Percentiles rank a stretch among this genome's conserved stretches.
Evolutionary conservation across 306 rosid genomes (phyloP).

Genomic region (Cucumis cinereus): DNA sequence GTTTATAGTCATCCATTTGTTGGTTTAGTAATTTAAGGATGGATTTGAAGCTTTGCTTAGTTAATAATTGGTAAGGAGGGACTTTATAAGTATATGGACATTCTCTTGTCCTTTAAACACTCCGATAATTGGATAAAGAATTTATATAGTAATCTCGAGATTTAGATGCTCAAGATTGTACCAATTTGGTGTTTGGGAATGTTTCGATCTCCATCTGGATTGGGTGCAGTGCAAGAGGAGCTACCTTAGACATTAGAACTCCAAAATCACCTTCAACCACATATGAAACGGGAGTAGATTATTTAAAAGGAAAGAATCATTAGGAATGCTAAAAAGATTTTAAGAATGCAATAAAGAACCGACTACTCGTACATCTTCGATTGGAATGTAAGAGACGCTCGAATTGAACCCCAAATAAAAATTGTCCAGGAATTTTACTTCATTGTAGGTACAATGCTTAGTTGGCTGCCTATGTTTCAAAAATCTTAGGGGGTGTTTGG

Average conservation of each 20-base stretch:
- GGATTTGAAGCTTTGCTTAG: not conserved
- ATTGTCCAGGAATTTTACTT: not conserved
- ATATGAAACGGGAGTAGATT: not conserved
- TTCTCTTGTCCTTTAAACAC: not conserved
- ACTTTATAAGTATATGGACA: not conserved
- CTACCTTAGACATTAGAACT: not conserved
- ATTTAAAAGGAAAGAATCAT: not conserved
- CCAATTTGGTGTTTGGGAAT: not conserved
- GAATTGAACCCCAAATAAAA: not conserved
- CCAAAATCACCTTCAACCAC: not conserved
- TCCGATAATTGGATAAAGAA: not conserved
- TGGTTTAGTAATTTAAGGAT: not conserved
- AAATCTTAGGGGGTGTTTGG: no score
- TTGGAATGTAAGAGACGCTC: not conserved
- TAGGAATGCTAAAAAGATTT: not conserved
- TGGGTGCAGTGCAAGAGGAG: not conserved
- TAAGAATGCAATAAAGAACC: not conserved
- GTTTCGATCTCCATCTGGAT: not conserved
- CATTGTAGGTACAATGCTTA: not conserved
- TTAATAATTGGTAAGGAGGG: not conserved
- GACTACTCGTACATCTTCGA: not conserved
- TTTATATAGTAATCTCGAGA: not conserved
- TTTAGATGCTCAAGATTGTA: not conserved
- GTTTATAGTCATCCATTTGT: not conserved
- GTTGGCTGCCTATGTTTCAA: not conserved